phyloP scores from a whole-genome alignment of 805 yeast species.

The Aciculoconidium aculeatum region DNA sequence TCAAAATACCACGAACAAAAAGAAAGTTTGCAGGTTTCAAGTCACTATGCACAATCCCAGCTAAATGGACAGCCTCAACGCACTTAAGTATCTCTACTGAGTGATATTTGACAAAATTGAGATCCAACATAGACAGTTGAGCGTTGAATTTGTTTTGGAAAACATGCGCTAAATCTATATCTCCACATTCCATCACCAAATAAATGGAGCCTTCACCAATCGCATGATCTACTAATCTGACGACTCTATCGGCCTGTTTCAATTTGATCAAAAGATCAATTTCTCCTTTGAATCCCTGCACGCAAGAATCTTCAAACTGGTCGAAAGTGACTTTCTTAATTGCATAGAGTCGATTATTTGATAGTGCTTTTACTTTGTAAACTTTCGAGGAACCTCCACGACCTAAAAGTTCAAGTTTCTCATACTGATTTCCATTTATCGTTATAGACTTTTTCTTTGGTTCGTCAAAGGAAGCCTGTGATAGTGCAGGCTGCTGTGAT shows the following conservation, averaged over 20 bases:
- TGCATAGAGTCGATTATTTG: slow-evolving; percentile 59
- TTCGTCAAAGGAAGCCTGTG: slow-evolving; percentile 9
- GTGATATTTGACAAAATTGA: slow-evolving; percentile 74
- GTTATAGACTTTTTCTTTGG: slow-evolving; percentile 23
- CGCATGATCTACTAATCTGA: slow-evolving; percentile 69
- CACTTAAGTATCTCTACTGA: slow-evolving; percentile 74
- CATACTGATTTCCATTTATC: slow-evolving; percentile 59
- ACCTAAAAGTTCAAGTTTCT: slow-evolving; percentile 73
- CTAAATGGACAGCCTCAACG: slow-evolving; percentile 80
- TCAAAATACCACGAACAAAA: slow-evolving; percentile 76
- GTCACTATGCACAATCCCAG: slow-evolving; percentile 82
- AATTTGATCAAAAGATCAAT: slow-evolving; percentile 66
- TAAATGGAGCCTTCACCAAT: slow-evolving; percentile 56
- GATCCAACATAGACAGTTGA: slow-evolving; percentile 42
- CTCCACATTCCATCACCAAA: slow-evolving; percentile 93
- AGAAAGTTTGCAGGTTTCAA: slow-evolving; percentile 64
- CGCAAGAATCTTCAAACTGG: slow-evolving; percentile 70
- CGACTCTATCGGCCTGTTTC: slow-evolving; percentile 61
- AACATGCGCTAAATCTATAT: slow-evolving; percentile 80
- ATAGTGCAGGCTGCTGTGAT: slow-evolving; percentile 2
- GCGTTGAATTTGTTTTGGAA: slow-evolving; percentile 46
- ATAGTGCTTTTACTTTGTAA: slow-evolving; percentile 60
- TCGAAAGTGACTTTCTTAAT: slow-evolving; percentile 76
- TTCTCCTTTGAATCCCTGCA: slow-evolving; percentile 83
- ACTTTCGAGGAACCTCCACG: slow-evolving; percentile 93